These are phyloP conservation scores for Lactarius sp. DNA, from an alignment of 768 basidiomycete species.

Conservation along the genomic window DNA sequence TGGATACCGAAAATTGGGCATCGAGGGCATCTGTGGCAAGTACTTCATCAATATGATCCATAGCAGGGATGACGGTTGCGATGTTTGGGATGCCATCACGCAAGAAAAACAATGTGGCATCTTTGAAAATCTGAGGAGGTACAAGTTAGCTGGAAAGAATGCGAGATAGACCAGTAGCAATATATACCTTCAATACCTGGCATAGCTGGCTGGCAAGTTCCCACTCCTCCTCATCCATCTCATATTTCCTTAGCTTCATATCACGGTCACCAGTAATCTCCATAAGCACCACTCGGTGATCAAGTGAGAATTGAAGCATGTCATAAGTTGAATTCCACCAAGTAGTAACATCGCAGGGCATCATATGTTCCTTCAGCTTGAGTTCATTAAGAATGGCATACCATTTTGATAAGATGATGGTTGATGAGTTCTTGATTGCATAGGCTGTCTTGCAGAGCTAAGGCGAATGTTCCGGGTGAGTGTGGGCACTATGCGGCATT, in stretches of 20 bases:
- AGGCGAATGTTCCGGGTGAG: no score
- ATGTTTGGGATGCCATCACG: not conserved
- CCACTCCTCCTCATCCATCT: not conserved
- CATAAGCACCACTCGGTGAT: no score
- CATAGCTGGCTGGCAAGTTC: not conserved
- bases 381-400: not conserved
- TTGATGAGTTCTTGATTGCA: slow-evolving; percentile 21
- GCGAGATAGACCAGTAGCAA: not conserved
- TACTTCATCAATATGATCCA: not conserved
- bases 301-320: slow-evolving; percentile 18
- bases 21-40: no score
- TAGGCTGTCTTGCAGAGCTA: not conserved
- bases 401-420: slow-evolving; percentile 28
- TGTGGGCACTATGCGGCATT: no score
- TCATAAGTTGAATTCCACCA: slow-evolving; percentile 29
- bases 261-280: not conserved
- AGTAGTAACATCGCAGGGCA: slow-evolving; percentile 30
- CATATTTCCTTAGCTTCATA: not conserved
- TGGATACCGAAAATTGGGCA: no score
- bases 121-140: not conserved
- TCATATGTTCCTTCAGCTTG: not conserved
- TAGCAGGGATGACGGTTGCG: not conserved
- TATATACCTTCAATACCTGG: not conserved
- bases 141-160: not conserved
- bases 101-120: not conserved